Percentiles rank a stretch among this genome's conserved stretches.
phyloP scores from a whole-genome alignment of 345 rosid genomes.

The Arabis alpina region DNA sequence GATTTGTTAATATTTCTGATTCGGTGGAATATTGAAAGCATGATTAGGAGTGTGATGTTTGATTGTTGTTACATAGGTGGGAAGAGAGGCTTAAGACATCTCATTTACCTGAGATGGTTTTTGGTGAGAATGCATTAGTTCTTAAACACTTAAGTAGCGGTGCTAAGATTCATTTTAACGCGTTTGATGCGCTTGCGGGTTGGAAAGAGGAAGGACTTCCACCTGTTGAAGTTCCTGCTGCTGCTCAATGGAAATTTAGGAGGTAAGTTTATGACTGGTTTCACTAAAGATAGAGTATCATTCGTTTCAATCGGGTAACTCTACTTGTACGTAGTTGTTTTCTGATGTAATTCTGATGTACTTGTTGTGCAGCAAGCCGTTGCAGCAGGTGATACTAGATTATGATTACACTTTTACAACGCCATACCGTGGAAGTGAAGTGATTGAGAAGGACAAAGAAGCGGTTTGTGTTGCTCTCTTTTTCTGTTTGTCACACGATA shows the following conservation, averaged over 20 bases:
- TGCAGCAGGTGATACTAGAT: constrained; percentile 88
- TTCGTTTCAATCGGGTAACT: neutral
- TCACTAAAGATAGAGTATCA: neutral
- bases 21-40: too few relatives aligned
- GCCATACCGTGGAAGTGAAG: constrained; percentile 85
- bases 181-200: constrained; percentile 82
- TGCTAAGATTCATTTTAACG: constrained; percentile 71
- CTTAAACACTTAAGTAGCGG: constrained; percentile 64
- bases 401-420: constrained; percentile 98
- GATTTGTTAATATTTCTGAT: neutral
- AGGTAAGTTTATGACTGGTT: constrained; percentile 51
- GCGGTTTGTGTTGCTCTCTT: constrained; percentile 48
- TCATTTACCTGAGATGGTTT: constrained; percentile 91
- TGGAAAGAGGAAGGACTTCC: constrained; percentile 90
- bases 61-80: constrained; percentile 59
- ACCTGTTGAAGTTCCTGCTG: constrained; percentile 96
- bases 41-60: constrained; percentile 21
- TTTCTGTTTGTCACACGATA: neutral
- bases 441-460: constrained; percentile 48
- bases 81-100: constrained; percentile 77
- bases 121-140: constrained; percentile 78
- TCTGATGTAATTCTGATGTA: constrained; percentile 33
- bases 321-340: constrained; percentile 7
- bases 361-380: constrained; percentile 76
- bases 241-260: constrained; percentile 90